Evolutionary conservation across 73 alveolate species (phyloP), one percentile per base, ranked within the genome.

Genomic region (Loxodes magnus): DNA sequence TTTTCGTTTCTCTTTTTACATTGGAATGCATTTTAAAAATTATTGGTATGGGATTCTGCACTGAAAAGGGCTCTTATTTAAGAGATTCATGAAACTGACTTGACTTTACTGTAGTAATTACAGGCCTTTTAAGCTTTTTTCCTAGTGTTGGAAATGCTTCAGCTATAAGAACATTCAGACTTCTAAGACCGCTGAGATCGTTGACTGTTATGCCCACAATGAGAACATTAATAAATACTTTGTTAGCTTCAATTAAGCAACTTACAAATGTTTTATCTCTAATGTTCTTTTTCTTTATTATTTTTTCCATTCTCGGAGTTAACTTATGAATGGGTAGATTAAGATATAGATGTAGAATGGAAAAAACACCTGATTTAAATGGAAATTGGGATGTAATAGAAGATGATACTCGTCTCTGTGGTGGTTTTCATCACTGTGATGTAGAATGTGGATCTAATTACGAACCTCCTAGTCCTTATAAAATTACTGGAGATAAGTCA

Each of bases 151-250:
- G 36, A 64, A 72, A 4, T 37, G 49, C 20, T 73, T 68, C 87
- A 4, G 96, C 87, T 3, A 62, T 93, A 21, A 59, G 98, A 51
- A 81, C 96, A 2, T 71, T 93, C 59, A 77, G 99, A 75, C 94
- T 87, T 31, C 24, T 73, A n/a, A 22, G 87, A 1, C 87, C 87
- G 7, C 51, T 73, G 57, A 66, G 61, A 39, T 46, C 68, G 27
- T 44, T 72, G 24, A 66, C 35, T 34, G 56, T 64, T 2, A 30
- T 73, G 9, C 46, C 71, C 15, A 42, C 64, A 6, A 66, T 66
- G 74, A 66, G 67, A 22, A 31, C 38, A 20, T 52, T 73, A 4
- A 57, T 66, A 12, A 28, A 38, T 5, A 43, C 87, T 1, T 25
- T 73, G 30, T 41, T 66, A 6, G 34, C 44, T 16, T 56, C 81